Base-by-base conservation (phyloP, 176 grass and related monocot genomes). In the Paspalum notatum region DNA sequence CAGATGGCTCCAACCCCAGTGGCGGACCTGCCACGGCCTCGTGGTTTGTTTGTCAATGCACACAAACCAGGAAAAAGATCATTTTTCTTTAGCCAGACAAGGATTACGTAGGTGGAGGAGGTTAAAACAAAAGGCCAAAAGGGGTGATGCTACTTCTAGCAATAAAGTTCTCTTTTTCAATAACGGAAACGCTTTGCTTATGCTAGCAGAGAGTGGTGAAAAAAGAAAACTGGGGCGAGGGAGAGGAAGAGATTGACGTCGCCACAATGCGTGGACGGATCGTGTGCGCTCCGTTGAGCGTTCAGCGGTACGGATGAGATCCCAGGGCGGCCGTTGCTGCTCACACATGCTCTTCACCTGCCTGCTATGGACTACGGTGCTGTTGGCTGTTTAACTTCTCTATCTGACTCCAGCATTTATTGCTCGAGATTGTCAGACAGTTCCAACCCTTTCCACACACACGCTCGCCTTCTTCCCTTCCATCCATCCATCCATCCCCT, bases 381-480 rank as follows among this genome's bases (percentile, higher is more conserved):
- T n/a, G n/a, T n/a, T n/a, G n/a, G n/a, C n/a, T n/a, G n/a, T n/a
- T n/a, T n/a, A n/a, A n/a, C n/a, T 13, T 56, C 1, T n/a, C 20
- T 12, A 45, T n/a, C 54, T 21, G 32, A 2, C 22, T 6, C 55
- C 73, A 8, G 39, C 85, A 87, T 77, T 87, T 70, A 71, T 82
- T 82, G 62, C 71, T 37, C 44, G 4, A 58, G 43, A 75, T 18
- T 50, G 78, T 62, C 71, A 62, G 71, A 69, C 69, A 53, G 37
- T 62, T 76, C 82, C 65, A 50, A 24, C 55, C 2, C 85, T 62
- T 65, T 50, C 5, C 55, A 77, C 77, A 64, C 62, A 46, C 32
- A 22, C 66, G 9, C 47, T 21, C 74, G 9, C 53, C 27, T 64
- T 68, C 3, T 6, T 9, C 9, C 22, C 57, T 51, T 68, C 48